Percentiles rank a stretch among this genome's conserved stretches.
Conservation (phyloP, 345 rosid species). For the Boechera stricta region DNA sequence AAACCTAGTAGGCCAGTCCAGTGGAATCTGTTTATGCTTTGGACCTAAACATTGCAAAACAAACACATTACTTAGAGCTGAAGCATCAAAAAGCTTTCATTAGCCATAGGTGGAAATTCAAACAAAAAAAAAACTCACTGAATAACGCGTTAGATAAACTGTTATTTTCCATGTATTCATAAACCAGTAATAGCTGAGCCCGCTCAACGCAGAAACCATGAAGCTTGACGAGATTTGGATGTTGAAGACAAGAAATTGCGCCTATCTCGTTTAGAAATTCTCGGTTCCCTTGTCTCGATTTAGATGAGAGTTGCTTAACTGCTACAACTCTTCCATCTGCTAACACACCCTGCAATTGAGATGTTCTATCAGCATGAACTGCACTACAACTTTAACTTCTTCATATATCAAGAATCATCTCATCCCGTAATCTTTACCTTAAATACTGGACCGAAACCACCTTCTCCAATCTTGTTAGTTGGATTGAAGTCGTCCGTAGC, state of each 20-base stretch:
- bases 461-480: constrained; percentile 67
- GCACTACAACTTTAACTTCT: constrained; percentile 23
- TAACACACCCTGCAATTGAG: constrained; percentile 52
- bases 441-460: constrained; percentile 72
- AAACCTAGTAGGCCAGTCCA: constrained; percentile 61
- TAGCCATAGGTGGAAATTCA: not conserved
- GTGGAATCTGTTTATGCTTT: constrained; percentile 43
- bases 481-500: constrained; percentile 61
- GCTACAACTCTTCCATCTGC: constrained; percentile 66
- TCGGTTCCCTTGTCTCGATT: constrained; percentile 74
- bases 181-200: constrained; percentile 61
- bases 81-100: constrained; percentile 24
- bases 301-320: constrained; percentile 76
- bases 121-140: constrained; percentile 51
- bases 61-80: constrained; percentile 7
- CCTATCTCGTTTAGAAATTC: constrained; percentile 76
- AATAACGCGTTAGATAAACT: constrained; percentile 61
- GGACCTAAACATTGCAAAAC: constrained; percentile 42
- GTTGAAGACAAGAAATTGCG: constrained; percentile 70
- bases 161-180: constrained; percentile 78
- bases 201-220: constrained; percentile 73
- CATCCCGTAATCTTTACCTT: constrained; percentile 49
- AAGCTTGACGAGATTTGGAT: constrained; percentile 74
- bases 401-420: constrained; percentile 20
- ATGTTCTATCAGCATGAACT: constrained; percentile 15